Percentiles rank a stretch among this genome's conserved stretches.
Evolutionary conservation across 352 stramenopile species (phyloP).

Genomic region (Blastocystis sp.): DNA sequence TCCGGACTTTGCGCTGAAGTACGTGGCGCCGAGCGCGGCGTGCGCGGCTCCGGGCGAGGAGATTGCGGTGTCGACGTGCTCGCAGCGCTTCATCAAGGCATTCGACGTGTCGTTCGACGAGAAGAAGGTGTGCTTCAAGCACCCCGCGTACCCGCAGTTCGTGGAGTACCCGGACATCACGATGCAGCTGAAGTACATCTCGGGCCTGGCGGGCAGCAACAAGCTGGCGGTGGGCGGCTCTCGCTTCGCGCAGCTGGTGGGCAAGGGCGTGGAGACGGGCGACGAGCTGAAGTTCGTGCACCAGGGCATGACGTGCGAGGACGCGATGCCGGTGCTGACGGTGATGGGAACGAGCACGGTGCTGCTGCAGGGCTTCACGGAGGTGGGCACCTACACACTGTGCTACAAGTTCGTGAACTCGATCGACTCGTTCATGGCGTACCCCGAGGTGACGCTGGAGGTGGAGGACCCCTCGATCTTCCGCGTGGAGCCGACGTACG

Average conservation of each 20-base stretch:
- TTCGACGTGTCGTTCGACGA: constrained; percentile 52
- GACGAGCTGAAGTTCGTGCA: constrained; percentile 63
- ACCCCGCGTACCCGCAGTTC: constrained; percentile 32
- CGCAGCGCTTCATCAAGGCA: constrained; percentile 36
- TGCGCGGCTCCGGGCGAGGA: constrained; percentile 4
- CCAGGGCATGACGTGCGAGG: not conserved
- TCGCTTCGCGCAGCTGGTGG: not conserved
- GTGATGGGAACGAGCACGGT: constrained; percentile 8
- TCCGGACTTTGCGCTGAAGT: constrained; percentile 58
- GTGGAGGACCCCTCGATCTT: constrained; percentile 9
- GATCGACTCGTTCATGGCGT: constrained; percentile 54
- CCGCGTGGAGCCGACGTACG: constrained; percentile 13
- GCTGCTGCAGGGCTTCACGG: constrained; percentile 1
- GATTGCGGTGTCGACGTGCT: constrained; percentile 39
- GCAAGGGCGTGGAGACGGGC: constrained; percentile 45
- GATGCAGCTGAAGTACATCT: constrained; percentile 64
- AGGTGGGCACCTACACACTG: constrained; percentile 10
- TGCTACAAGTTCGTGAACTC: constrained; percentile 62
- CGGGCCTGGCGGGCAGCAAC: constrained; percentile 35
- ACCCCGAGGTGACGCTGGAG: constrained; percentile 15
- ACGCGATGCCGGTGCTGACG: constrained; percentile 9
- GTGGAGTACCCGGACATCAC: constrained; percentile 43
- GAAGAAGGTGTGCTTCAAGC: constrained; percentile 66
- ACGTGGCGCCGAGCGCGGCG: constrained; percentile 1
- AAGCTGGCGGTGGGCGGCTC: not conserved